Percentiles rank a stretch among this genome's conserved stretches.
Conservation (phyloP, 1,139 yeast genomes). For the Scheffersomyces titani region DNA sequence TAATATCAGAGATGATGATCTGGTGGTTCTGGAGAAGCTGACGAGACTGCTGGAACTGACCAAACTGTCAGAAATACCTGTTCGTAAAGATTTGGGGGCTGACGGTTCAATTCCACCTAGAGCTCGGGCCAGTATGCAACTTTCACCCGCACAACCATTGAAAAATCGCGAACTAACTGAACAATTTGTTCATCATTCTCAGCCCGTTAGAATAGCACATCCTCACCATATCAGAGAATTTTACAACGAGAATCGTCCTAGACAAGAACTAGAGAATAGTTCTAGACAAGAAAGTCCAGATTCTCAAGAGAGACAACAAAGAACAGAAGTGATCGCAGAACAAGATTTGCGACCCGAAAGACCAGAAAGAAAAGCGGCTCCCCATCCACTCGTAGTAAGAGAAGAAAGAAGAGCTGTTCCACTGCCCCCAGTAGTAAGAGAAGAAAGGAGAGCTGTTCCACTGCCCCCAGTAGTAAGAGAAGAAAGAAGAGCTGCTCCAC, state of each 20-base stretch:
- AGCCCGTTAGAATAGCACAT: not conserved
- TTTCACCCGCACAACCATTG: not conserved
- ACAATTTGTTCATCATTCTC: not conserved
- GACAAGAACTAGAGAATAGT: not conserved
- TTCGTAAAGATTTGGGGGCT: not conserved
- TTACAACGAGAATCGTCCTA: not conserved
- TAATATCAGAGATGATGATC: not conserved
- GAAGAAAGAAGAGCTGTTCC: not conserved
- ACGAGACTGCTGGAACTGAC: not conserved
- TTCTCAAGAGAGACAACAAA: not conserved
- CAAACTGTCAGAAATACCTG: not conserved
- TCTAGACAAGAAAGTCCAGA: not conserved
- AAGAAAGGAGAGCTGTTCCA: not conserved
- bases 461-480: not conserved
- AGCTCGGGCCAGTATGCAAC: not conserved
- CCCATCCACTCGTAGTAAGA: not conserved
- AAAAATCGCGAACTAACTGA: not conserved
- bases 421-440: not conserved
- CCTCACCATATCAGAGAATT: not conserved
- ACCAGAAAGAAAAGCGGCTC: not conserved
- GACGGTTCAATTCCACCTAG: not conserved
- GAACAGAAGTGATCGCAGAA: not conserved
- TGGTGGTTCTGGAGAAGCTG: not conserved
- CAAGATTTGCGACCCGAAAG: not conserved
- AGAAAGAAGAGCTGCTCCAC: not conserved